phyloP scores from a whole-genome alignment of 2,329 filamentous ascomycete genomes.

The Cercospora zeina region DNA sequence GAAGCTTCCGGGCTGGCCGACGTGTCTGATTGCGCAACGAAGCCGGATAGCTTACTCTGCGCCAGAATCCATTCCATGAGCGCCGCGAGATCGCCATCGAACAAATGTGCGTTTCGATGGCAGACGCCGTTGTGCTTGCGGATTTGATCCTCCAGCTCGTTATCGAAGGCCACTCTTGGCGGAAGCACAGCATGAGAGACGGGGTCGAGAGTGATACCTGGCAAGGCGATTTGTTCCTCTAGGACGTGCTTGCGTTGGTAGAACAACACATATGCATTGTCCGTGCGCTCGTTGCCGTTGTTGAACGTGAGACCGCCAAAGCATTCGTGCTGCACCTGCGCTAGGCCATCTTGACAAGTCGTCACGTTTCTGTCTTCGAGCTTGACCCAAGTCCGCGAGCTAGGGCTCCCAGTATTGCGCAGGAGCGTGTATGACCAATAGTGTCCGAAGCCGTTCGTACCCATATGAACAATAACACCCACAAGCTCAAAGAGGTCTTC shows the following conservation, averaged over 20 bases:
- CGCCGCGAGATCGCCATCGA: constrained; percentile 28
- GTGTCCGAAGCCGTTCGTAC: constrained; percentile 89
- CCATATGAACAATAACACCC: constrained; percentile 90
- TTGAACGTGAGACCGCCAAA: constrained; percentile 58
- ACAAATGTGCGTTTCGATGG: constrained; percentile 30
- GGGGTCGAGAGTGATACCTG: constrained; percentile 14
- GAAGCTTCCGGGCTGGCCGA: constrained; percentile 3
- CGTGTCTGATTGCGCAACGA: constrained; percentile 7
- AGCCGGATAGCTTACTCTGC: constrained; percentile 2
- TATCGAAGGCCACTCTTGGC: constrained; percentile 21
- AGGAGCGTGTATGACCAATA: constrained; percentile 96
- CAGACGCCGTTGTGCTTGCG: constrained; percentile 25
- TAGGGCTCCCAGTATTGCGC: constrained; percentile 54
- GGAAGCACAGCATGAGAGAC: constrained; percentile 21
- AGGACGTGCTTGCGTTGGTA: constrained; percentile 62
- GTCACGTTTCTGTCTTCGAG: constrained; percentile 90
- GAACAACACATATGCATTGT: constrained; percentile 96
- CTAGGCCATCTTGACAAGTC: constrained; percentile 65
- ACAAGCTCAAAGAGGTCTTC: constrained; percentile 88
- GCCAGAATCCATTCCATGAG: constrained; percentile 30
- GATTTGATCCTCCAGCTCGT: constrained; percentile 16
- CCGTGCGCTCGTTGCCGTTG: constrained; percentile 57
- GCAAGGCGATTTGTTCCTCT: constrained; percentile 23
- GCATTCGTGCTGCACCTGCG: constrained; percentile 70
- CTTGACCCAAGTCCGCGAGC: constrained; percentile 70